Conservation (phyloP, 768 basidiomycete genomes). For the Clitopilus hobsonii region DNA sequence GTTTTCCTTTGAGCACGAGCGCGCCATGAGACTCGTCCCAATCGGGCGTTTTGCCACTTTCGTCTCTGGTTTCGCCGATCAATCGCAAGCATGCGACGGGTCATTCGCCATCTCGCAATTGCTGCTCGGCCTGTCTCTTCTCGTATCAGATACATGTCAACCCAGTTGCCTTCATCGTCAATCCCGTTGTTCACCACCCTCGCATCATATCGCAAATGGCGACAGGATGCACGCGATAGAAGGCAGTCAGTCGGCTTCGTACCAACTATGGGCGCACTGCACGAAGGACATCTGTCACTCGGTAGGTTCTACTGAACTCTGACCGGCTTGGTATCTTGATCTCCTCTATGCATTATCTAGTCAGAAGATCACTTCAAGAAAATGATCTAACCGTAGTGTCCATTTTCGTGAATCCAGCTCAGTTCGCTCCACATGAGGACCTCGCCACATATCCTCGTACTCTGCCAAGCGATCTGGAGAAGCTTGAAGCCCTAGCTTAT, state of each 20-base stretch:
- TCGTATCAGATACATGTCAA: neutral
- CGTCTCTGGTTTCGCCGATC: neutral
- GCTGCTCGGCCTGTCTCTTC: slow-evolving; percentile 6
- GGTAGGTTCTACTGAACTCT: slow-evolving; percentile 47
- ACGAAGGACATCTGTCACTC: slow-evolving; percentile 88
- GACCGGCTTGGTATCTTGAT: slow-evolving; percentile 2
- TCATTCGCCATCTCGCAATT: neutral
- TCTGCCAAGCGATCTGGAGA: slow-evolving; percentile 65
- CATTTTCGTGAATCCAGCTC: slow-evolving; percentile 97
- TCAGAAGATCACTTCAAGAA: slow-evolving; percentile 65
- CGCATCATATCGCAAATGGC: slow-evolving; percentile 66
- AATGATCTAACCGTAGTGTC: slow-evolving; percentile 90
- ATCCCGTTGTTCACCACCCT: slow-evolving; percentile 58
- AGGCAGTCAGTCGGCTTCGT: slow-evolving; percentile 83
- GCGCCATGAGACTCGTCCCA: too few relatives aligned
- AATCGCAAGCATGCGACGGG: neutral
- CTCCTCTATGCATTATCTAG: slow-evolving; percentile 49
- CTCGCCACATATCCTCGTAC: slow-evolving; percentile 89
- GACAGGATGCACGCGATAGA: slow-evolving; percentile 51
- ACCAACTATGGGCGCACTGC: slow-evolving; percentile 97
- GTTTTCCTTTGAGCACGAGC: too few relatives aligned
- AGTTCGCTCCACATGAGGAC: slow-evolving; percentile 96
- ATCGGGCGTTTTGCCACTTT: neutral
- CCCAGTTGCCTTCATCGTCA: slow-evolving; percentile 26
- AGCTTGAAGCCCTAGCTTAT: slow-evolving; percentile 34